These are phyloP conservation scores for Barbarea vulgaris DNA, from an alignment of 345 rosid species.

Conservation along the genomic window DNA sequence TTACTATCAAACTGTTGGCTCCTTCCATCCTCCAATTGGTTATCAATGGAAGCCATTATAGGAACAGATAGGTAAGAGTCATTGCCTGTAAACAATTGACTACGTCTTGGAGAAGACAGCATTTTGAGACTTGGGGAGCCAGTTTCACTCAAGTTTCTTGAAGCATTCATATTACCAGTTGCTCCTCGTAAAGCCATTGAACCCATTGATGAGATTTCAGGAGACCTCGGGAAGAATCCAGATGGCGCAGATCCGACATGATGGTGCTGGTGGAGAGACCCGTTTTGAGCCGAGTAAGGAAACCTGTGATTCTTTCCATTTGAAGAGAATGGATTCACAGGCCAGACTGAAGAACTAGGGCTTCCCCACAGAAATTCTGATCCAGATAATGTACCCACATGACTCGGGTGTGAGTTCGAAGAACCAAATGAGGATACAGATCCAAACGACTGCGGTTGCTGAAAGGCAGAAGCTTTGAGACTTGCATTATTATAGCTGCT, in stretches of 20 bases:
- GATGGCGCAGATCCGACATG: constrained; percentile 92
- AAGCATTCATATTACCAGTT: constrained; percentile 45
- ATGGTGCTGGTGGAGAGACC: constrained; percentile 47
- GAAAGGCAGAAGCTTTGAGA: constrained; percentile 47
- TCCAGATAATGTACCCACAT: constrained; percentile 35
- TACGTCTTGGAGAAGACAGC: constrained; percentile 64
- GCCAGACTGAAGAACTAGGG: constrained; percentile 62
- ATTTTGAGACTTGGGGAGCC: constrained; percentile 53
- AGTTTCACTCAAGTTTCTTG: constrained; percentile 54
- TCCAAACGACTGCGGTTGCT: constrained; percentile 52
- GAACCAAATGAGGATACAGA: constrained; percentile 51
- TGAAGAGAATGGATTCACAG: constrained; percentile 55
- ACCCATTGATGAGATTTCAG: constrained; percentile 63
- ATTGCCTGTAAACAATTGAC: constrained; percentile 58
- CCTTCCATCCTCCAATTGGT: constrained; percentile 57
- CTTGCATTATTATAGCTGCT: constrained; percentile 39
- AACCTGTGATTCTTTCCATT: constrained; percentile 51
- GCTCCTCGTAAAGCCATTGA: constrained; percentile 54
- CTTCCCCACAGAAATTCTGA: constrained; percentile 42
- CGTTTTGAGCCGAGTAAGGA: constrained; percentile 50
- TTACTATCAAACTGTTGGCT: constrained; percentile 53
- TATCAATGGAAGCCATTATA: constrained; percentile 48
- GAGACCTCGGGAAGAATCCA: constrained; percentile 66
- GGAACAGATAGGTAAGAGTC: constrained; percentile 46
- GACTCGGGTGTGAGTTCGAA: constrained; percentile 33